Evolutionary conservation across 2,329 filamentous ascomycete genomes (phyloP).

Genomic region (Fusarium concolor): DNA sequence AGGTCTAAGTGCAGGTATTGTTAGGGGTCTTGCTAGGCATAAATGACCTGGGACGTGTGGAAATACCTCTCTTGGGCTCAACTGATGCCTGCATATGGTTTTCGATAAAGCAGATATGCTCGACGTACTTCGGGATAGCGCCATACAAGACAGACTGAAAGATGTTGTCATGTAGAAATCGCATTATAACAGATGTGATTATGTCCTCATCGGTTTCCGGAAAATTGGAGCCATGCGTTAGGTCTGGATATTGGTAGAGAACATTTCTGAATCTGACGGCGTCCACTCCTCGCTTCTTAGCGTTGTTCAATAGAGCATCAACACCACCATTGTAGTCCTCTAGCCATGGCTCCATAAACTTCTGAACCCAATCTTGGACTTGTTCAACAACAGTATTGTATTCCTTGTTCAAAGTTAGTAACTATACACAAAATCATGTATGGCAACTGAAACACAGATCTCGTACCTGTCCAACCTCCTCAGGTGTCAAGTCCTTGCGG

Average conservation of each 20-base stretch:
- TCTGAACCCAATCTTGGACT: slow-evolving; percentile 53
- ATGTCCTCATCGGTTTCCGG: slow-evolving; percentile 56
- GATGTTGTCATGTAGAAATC: slow-evolving; percentile 52
- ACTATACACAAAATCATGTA: neutral
- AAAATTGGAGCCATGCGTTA: slow-evolving; percentile 48
- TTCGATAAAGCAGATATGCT: slow-evolving; percentile 51
- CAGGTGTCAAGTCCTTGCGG: slow-evolving; percentile 52
- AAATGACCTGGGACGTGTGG: neutral
- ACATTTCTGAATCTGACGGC: slow-evolving; percentile 43
- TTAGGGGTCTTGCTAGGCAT: neutral
- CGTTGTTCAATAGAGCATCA: slow-evolving; percentile 36
- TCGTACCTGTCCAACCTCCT: slow-evolving; percentile 53
- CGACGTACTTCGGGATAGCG: slow-evolving; percentile 36
- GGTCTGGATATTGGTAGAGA: slow-evolving; percentile 48
- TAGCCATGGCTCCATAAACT: slow-evolving; percentile 49
- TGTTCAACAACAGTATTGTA: slow-evolving; percentile 52
- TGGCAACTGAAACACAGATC: neutral
- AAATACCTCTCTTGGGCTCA: slow-evolving; percentile 53
- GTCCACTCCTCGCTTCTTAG: slow-evolving; percentile 44
- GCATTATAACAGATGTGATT: slow-evolving; percentile 50
- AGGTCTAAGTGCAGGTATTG: slow-evolving; percentile 44
- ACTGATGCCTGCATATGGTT: slow-evolving; percentile 50
- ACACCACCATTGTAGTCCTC: slow-evolving; percentile 44
- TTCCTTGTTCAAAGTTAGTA: slow-evolving; percentile 46
- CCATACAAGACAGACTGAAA: slow-evolving; percentile 52